These are phyloP conservation scores for Rosa persica DNA, from an alignment of 306 rosid genomes.

Conservation along the genomic window DNA sequence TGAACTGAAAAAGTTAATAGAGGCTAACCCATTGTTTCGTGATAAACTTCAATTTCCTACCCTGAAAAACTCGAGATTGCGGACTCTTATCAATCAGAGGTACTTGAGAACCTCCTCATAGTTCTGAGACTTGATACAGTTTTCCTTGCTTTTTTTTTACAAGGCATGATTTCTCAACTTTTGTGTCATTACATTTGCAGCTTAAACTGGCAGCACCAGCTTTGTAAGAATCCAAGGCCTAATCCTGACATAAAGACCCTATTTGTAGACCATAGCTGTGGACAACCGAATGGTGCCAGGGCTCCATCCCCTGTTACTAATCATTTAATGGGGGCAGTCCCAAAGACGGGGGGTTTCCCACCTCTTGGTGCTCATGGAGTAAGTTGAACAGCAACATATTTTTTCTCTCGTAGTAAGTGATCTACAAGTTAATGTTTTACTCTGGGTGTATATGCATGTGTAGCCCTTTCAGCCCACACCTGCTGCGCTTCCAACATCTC, in stretches of 20 bases:
- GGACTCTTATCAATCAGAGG: conserved; percentile 99
- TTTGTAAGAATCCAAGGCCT: conserved; percentile 96
- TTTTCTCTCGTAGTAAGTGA: conserved; percentile 10
- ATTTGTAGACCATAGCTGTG: conserved; percentile 95
- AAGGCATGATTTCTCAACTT: conserved; percentile 12
- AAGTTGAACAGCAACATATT: conserved; percentile 39
- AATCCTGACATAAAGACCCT: conserved; percentile 99
- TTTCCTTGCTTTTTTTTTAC: conserved; percentile 10
- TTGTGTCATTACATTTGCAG: conserved; percentile 48
- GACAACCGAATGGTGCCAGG: conserved; percentile 98
- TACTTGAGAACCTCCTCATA: conserved; percentile 29
- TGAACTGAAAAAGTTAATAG: conserved; percentile 90
- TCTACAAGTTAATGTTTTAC: conserved; percentile 30
- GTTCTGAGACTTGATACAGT: conserved; percentile 6
- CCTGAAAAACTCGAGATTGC: conserved; percentile 91
- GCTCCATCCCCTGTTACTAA: conserved; percentile 99
- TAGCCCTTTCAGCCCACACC: conserved; percentile 97
- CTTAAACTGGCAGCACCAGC: conserved; percentile 99
- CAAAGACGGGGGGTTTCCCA: conserved; percentile 90
- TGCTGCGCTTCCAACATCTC: conserved; percentile 78
- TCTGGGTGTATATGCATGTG: conserved; percentile 25
- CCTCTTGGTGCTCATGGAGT: conserved; percentile 95
- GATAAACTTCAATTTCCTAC: conserved; percentile 97
- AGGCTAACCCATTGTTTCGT: conserved; percentile 98
- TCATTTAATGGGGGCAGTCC: conserved; percentile 89